phyloP scores from a whole-genome alignment of 2,329 filamentous ascomycete species.

The Chaetomium sp. region DNA sequence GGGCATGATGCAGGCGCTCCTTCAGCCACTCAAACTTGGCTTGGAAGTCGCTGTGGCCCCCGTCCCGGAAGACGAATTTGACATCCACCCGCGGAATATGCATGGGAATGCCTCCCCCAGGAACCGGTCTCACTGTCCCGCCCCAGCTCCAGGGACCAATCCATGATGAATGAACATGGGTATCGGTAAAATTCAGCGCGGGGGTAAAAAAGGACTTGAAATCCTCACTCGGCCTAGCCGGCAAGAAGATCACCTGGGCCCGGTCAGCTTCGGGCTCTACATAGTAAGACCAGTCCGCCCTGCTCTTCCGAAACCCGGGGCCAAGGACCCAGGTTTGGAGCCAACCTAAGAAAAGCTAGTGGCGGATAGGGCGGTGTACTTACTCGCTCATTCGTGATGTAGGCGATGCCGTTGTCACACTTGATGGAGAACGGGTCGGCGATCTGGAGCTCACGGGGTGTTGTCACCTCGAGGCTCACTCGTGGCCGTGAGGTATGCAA shows the following conservation, averaged over 20 bases:
- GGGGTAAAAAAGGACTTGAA: constrained; percentile 87
- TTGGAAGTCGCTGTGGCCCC: constrained; percentile 89
- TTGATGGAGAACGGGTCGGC: constrained; percentile 61
- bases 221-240: constrained; percentile 57
- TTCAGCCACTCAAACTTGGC: constrained; percentile 75
- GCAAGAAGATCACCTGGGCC: constrained; percentile 76
- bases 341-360: constrained; percentile 12
- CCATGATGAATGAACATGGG: constrained; percentile 79
- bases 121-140: constrained; percentile 70
- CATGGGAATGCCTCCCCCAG: constrained; percentile 74
- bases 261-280: constrained; percentile 16
- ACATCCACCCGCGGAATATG: constrained; percentile 68
- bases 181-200: constrained; percentile 80
- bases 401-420: constrained; percentile 67
- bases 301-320: too few species aligned
- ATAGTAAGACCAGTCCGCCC: neutral
- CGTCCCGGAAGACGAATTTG: constrained; percentile 86
- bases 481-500: constrained; percentile 74
- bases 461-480: constrained; percentile 68
- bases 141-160: constrained; percentile 92
- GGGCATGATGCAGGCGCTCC: constrained; percentile 73
- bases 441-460: constrained; percentile 58
- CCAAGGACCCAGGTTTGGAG: constrained; percentile 15
- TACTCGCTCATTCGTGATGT: constrained; percentile 82
- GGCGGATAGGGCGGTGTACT: constrained; percentile 26